These are phyloP conservation scores for Neofusicoccum laricinum DNA, from an alignment of 2,329 filamentous ascomycete genomes.

Conservation along the genomic window DNA sequence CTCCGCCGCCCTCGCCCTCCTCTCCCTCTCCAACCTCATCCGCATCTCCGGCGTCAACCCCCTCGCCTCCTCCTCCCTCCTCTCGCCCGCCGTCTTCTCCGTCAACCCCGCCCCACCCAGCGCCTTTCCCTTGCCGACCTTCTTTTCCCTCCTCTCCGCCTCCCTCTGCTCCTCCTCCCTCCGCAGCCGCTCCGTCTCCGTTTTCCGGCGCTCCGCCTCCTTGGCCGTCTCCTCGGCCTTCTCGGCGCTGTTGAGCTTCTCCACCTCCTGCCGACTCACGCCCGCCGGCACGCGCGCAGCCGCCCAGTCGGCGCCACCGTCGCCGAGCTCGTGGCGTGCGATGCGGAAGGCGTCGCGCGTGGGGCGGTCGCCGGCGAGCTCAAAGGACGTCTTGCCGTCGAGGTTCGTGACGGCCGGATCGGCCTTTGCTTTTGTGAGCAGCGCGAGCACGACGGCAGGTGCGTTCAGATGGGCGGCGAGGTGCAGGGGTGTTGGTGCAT, in stretches of 20 bases:
- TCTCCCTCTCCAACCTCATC: slow-evolving; percentile 78
- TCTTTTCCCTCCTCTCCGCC: slow-evolving; percentile 50
- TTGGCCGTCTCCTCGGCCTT: slow-evolving; percentile 65
- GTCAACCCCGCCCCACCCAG: slow-evolving; percentile 54
- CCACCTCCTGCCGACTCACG: slow-evolving; percentile 69
- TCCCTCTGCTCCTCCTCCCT: slow-evolving; percentile 51
- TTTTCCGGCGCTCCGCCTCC: slow-evolving; percentile 61
- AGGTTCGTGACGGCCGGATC: slow-evolving; percentile 68
- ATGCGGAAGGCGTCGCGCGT: slow-evolving; percentile 92
- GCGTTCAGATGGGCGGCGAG: slow-evolving; percentile 80
- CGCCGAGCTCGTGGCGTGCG: slow-evolving; percentile 74
- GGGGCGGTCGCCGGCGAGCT: slow-evolving; percentile 77
- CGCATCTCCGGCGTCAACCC: slow-evolving; percentile 87
- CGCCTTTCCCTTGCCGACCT: slow-evolving; percentile 47
- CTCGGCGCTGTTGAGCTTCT: slow-evolving; percentile 67
- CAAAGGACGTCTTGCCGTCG: slow-evolving; percentile 83
- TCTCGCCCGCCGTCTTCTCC: slow-evolving; percentile 74
- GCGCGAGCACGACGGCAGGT: slow-evolving; percentile 69
- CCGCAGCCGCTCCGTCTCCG: slow-evolving; percentile 70
- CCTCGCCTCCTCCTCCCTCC: slow-evolving; percentile 76
- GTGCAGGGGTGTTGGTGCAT: slow-evolving; percentile 81
- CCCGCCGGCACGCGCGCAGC: slow-evolving; percentile 68
- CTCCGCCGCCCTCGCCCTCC: slow-evolving; percentile 86
- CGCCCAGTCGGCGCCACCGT: slow-evolving; percentile 76
- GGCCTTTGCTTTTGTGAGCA: slow-evolving; percentile 71